phyloP scores from a whole-genome alignment of 2,329 filamentous ascomycete genomes.

The Macrophomina tecta region DNA sequence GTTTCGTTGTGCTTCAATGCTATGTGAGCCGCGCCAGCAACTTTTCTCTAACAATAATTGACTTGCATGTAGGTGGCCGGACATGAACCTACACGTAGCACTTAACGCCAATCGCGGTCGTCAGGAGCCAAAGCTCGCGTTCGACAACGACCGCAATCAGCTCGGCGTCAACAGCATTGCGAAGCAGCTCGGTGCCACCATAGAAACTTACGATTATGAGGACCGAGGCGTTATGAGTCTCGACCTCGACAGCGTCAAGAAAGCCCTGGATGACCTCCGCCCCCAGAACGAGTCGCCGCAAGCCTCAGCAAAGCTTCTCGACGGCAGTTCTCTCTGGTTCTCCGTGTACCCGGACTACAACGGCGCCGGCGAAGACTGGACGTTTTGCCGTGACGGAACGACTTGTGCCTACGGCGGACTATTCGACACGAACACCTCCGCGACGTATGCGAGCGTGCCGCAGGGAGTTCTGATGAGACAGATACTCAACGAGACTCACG shows the following conservation, averaged over 20 bases:
- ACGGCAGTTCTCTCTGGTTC: not conserved
- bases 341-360: not conserved
- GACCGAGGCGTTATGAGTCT: not conserved
- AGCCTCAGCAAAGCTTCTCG: not conserved
- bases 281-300: not conserved
- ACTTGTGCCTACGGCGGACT: not conserved
- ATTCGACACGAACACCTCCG: not conserved
- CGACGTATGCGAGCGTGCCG: not conserved
- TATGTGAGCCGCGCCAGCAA: not conserved
- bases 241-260: not conserved
- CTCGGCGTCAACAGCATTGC: not conserved
- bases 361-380: constrained; percentile 1
- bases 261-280: not conserved
- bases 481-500: constrained; percentile 11
- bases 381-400: not conserved
- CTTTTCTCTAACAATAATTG: not conserved
- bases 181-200: constrained; percentile 11
- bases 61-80: not conserved
- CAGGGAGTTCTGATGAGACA: not conserved
- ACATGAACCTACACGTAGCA: not conserved
- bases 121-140: not conserved
- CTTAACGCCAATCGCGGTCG: not conserved
- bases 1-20: constrained; percentile 5
- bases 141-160: not conserved
- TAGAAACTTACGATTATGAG: too few species aligned